Evolutionary conservation across 2,329 filamentous ascomycete genomes (phyloP), one percentile per base, ranked within the genome.

Genomic region (Fusarium ambrosium): DNA sequence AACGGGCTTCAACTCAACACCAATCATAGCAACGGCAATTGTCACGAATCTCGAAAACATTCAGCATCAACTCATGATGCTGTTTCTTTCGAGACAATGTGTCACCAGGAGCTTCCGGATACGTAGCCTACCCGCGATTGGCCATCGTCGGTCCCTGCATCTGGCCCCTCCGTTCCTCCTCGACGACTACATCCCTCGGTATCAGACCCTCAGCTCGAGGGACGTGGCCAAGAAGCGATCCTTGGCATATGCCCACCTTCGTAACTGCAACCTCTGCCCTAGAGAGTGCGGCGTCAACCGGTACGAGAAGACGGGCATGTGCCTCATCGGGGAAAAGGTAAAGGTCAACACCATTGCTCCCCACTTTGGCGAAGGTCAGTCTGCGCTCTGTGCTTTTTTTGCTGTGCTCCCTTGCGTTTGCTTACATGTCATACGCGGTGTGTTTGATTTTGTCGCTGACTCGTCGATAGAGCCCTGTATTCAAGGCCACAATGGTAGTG

Each of bases 311-410:
- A 94, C 93, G 1, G 94, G 94, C 16, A 88, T 93, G 79, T 97
- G 94, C 80, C 86, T 97, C 69, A 93, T 97, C 75, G 94, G 94
- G 16, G 88, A 92, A 69, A 92, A 89, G 56, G 93, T 91, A 66
- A 95, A 94, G 78, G 93, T 97, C 75, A 95, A 94, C 80, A 93
- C 94, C 9, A 94, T 97, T 74, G 94, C 94, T 68, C 94, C 94
- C 61, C 94, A 97, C 82, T 95, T 95, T 81, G 94, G 94, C 51
- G 94, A 96, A 86, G 90, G 88, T 89, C 72, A 75, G 85, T 82
- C 59, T 11, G 37, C 63, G 48, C 65, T 43, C 48, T 60, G 56
- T 62, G 62, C 62, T 62, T 45, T 29, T 62, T 45, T 32, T 5
- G 32, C 13, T 34, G 13, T 36, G 61, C 61, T 70, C 67, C 70